Conservation (phyloP, 768 basidiomycete species). For the Dacryopinax spathularia region DNA sequence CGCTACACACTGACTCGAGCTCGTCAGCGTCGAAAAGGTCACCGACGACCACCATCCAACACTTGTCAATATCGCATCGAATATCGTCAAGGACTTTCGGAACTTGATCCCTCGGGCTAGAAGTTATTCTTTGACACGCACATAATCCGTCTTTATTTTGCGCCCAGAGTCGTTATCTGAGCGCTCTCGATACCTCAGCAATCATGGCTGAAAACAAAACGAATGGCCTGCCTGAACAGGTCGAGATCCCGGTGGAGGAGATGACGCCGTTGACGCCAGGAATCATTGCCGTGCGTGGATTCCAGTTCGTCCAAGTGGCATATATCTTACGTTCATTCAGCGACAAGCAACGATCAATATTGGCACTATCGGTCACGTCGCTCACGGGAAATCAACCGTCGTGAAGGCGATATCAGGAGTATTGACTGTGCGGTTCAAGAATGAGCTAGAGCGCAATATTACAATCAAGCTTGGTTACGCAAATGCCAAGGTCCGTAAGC, state of each 20-base stretch:
- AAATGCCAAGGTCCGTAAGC: conserved; percentile 73
- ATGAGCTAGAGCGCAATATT: conserved; percentile 96
- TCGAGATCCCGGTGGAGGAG: neutral
- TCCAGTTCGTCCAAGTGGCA: neutral
- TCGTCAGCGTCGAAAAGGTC: neutral
- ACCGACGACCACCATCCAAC: neutral
- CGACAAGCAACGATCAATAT: neutral
- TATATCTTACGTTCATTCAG: neutral
- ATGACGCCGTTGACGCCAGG: neutral
- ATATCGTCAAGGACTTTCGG: no score
- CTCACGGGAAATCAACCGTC: conserved; percentile 90
- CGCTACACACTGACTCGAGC: neutral
- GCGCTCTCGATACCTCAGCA: conserved; percentile 1
- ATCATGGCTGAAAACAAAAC: neutral
- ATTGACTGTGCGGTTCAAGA: conserved; percentile 97
- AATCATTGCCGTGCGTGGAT: neutral
- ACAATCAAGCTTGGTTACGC: conserved; percentile 99
- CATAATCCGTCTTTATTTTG: neutral
- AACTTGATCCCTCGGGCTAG: no score
- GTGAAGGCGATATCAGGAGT: conserved; percentile 99
- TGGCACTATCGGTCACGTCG: conserved; percentile 99
- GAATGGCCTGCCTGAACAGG: neutral
- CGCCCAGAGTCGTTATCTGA: neutral
- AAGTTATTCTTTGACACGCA: no score
- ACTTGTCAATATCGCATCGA: no score